These are phyloP conservation scores for Pseudogymnoascus sp. DNA, from an alignment of 2,329 filamentous ascomycete genomes.

Conservation along the genomic window DNA sequence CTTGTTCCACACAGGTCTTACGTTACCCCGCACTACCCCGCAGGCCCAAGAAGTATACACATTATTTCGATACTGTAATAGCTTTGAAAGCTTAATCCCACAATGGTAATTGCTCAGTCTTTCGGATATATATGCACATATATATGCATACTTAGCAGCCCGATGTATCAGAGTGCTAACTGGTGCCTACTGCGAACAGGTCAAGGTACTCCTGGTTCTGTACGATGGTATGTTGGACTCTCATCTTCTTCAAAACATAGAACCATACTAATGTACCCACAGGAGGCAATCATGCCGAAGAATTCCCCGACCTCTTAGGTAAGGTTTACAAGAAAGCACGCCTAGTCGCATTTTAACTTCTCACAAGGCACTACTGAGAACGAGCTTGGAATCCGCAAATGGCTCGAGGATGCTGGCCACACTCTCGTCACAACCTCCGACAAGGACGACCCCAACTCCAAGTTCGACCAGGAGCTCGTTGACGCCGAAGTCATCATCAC, in stretches of 20 bases:
- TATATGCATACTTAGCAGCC: not conserved
- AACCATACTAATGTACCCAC: slow-evolving; percentile 22
- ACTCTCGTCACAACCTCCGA: slow-evolving; percentile 94
- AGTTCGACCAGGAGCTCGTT: slow-evolving; percentile 89
- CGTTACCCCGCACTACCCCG: not conserved
- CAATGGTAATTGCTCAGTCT: not conserved
- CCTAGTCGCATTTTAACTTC: not conserved
- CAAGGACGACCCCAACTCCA: slow-evolving; percentile 90
- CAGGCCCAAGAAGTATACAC: not conserved
- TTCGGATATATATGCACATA: not conserved
- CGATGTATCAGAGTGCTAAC: slow-evolving; percentile 26
- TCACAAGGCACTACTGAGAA: slow-evolving; percentile 89
- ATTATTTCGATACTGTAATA: not conserved
- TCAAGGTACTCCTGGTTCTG: slow-evolving; percentile 88
- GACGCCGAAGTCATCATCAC: slow-evolving; percentile 99
- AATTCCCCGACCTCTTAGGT: slow-evolving; percentile 60
- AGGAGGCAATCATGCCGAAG: slow-evolving; percentile 75
- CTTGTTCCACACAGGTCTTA: slow-evolving; percentile 7
- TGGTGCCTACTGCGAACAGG: slow-evolving; percentile 43
- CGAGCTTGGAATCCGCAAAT: slow-evolving; percentile 93
- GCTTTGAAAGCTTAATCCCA: not conserved
- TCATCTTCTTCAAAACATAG: slow-evolving; percentile 5
- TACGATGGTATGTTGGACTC: slow-evolving; percentile 63
- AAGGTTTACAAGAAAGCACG: not conserved
- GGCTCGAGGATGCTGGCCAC: slow-evolving; percentile 96